Evolutionary conservation across 768 basidiomycete genomes (phyloP).

Genomic region (Mycena kentingensis): DNA sequence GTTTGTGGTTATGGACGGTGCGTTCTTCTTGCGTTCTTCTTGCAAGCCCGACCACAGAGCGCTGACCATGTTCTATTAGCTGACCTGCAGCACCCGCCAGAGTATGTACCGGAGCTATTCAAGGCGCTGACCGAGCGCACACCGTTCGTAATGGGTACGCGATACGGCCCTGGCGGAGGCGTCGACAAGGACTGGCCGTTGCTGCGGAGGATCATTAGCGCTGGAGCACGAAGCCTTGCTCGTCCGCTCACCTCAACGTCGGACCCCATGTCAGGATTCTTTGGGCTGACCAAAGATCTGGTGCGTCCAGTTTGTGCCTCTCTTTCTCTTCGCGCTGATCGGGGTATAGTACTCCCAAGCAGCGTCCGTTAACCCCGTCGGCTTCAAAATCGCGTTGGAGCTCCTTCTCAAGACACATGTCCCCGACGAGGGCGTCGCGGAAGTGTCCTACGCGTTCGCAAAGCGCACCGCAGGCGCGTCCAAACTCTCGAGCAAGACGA

Average conservation of each 20-base stretch:
- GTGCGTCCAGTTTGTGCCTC: conserved; percentile 2
- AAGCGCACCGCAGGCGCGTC: conserved; percentile 1
- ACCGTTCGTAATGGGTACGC: conserved; percentile 11
- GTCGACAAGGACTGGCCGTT: conserved; percentile 13
- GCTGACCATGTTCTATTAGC: neutral
- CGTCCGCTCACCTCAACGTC: conserved; percentile 6
- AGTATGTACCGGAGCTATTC: conserved; percentile 3
- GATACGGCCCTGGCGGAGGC: conserved; percentile 5
- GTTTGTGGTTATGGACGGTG: conserved; percentile 2
- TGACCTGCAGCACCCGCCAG: conserved; percentile 9
- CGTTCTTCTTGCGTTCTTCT: neutral
- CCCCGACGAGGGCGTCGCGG: neutral
- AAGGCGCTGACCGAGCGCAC: neutral
- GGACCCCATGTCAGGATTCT: conserved; percentile 16
- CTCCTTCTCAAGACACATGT: conserved; percentile 2
- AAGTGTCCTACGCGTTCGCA: conserved; percentile 7
- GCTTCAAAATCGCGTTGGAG: conserved; percentile 18
- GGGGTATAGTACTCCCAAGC: neutral
- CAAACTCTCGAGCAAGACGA: conserved; percentile 4
- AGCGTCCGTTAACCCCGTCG: conserved; percentile 1
- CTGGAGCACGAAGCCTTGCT: conserved; percentile 7
- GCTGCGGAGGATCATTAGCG: conserved; percentile 4
- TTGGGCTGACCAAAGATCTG: conserved; percentile 2
- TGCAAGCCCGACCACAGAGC: too few relatives aligned
- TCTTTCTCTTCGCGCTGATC: neutral